Evolutionary conservation across 192 early-diverging fungal species (phyloP).

Genomic region (Podochytrium sp.): DNA sequence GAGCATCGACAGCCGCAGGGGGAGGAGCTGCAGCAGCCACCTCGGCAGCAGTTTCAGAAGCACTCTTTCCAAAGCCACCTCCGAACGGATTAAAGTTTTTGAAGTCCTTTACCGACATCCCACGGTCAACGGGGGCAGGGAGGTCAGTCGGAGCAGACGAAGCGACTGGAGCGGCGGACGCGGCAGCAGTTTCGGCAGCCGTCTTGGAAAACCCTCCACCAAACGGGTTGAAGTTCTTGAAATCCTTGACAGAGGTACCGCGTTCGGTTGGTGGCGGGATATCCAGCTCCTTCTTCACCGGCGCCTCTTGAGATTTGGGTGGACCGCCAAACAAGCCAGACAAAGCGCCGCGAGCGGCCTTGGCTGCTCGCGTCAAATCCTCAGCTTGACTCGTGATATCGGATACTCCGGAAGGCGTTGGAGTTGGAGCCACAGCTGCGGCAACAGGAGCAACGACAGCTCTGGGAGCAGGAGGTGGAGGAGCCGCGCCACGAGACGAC

Average conservation of each 20-base stretch:
- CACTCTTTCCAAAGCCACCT: slow-evolving; percentile 26
- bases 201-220: slow-evolving; percentile 24
- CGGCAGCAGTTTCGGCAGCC: background rate
- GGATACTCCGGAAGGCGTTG: background rate
- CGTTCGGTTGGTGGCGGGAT: background rate
- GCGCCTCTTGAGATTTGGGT: too few relatives aligned
- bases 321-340: background rate
- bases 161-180: background rate
- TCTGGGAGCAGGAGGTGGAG: background rate
- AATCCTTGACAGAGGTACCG: slow-evolving; percentile 27
- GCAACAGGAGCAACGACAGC: background rate
- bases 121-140: background rate
- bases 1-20: background rate
- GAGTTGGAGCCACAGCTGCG: background rate
- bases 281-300: background rate
- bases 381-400: slow-evolving; percentile 2
- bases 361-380: slow-evolving; percentile 18
- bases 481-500: background rate
- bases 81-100: slow-evolving; percentile 36
- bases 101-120: slow-evolving; percentile 34
- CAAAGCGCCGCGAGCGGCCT: background rate
- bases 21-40: background rate
- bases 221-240: slow-evolving; percentile 36
- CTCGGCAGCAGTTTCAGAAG: slow-evolving; percentile 14
- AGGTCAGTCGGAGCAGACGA: background rate